Conservation (phyloP, 768 basidiomycete genomes). For the Trametes sanguinea region DNA sequence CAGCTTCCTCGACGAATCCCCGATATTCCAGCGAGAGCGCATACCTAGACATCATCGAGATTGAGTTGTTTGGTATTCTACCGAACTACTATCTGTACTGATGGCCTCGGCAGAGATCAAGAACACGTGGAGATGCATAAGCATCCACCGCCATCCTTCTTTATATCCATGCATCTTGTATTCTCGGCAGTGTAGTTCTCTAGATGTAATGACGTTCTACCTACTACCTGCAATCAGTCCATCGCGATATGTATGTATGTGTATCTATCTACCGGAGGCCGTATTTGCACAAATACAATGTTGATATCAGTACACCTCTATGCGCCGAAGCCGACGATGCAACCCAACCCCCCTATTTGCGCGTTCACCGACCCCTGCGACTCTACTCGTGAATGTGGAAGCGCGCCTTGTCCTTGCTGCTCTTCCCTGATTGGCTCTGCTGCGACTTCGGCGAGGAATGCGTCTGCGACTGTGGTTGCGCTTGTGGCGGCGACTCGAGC, state of each 20-base stretch:
- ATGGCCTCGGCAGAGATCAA: conserved; percentile 52
- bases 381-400: conserved; percentile 21
- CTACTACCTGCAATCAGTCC: conserved; percentile 11
- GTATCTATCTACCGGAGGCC: conserved; percentile 20
- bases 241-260: conserved; percentile 11
- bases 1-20: conserved; percentile 97
- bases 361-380: not conserved
- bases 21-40: conserved; percentile 91
- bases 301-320: conserved; percentile 22
- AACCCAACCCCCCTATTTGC: not conserved
- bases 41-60: conserved; percentile 89
- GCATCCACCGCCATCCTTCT: not conserved
- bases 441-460: conserved; percentile 14
- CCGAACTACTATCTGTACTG: not conserved
- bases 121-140: conserved; percentile 42
- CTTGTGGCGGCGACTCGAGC: conserved; percentile 22
- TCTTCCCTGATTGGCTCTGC: conserved; percentile 4
- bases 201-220: conserved; percentile 20
- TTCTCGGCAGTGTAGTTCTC: conserved; percentile 11
- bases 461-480: conserved; percentile 10
- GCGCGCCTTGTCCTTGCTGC: conserved; percentile 18
- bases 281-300: conserved; percentile 23
- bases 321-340: not conserved
- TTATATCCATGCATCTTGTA: conserved; percentile 9
- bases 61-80: conserved; percentile 43